These are phyloP conservation scores for Botrytis aclada DNA, from an alignment of 2,329 filamentous ascomycete species.

Conservation along the genomic window DNA sequence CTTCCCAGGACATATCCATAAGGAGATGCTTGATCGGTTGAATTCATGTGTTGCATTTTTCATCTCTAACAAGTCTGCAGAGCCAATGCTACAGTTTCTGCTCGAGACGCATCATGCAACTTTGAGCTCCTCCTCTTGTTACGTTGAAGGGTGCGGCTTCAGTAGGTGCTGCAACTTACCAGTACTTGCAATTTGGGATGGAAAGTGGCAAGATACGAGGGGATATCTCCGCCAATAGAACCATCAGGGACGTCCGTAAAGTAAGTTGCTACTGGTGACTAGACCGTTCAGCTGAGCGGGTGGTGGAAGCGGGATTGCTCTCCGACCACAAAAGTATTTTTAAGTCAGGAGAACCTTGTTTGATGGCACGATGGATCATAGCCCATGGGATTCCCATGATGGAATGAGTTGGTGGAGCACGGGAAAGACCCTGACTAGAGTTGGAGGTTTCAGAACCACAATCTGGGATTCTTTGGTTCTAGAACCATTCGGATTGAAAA, in stretches of 20 bases:
- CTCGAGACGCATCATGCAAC: not conserved
- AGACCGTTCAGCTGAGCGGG: not conserved
- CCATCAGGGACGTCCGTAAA: not conserved
- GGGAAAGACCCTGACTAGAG: not conserved
- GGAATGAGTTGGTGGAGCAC: not conserved
- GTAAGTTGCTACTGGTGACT: not conserved
- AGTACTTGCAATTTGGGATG: not conserved
- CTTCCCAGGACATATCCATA: not conserved
- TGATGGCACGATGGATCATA: not conserved
- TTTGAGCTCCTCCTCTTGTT: not conserved
- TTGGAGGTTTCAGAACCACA: not conserved
- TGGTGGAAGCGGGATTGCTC: not conserved
- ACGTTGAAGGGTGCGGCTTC: not conserved
- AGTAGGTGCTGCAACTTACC: not conserved
- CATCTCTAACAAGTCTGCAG: not conserved
- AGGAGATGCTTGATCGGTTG: not conserved
- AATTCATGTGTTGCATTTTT: not conserved
- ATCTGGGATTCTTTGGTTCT: not conserved
- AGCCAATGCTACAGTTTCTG: not conserved
- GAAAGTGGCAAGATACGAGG: not conserved
- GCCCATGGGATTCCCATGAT: not conserved
- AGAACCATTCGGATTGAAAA: not conserved
- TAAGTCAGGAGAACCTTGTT: conserved; percentile 8
- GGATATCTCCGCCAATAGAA: not conserved
- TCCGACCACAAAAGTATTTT: not conserved